Conservation (phyloP, 1,284 basidiomycete species). For the Meira miltonrushii region DNA sequence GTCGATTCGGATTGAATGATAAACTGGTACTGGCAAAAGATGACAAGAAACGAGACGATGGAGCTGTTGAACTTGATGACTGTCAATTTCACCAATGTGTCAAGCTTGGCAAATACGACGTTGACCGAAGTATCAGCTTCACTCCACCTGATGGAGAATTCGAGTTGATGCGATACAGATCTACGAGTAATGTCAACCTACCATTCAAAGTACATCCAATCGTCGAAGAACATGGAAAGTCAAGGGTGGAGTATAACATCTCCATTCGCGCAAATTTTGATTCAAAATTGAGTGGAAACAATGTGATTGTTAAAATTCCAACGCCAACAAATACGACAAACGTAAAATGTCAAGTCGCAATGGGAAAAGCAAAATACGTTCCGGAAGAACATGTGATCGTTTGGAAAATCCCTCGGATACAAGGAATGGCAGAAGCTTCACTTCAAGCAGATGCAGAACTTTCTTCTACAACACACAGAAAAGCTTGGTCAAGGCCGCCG, state of each 20-base stretch:
- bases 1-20: constrained; percentile 96
- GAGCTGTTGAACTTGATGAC: constrained; percentile 72
- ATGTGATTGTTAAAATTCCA: constrained; percentile 86
- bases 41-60: constrained; percentile 11
- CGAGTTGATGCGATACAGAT: constrained; percentile 93
- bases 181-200: constrained; percentile 89
- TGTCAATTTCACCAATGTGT: constrained; percentile 99
- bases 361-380: constrained; percentile 94
- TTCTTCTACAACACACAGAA: constrained; percentile 72
- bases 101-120: constrained; percentile 85
- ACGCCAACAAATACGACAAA: constrained; percentile 89
- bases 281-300: constrained; percentile 84
- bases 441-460: constrained; percentile 77
- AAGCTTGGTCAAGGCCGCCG: constrained; percentile 94
- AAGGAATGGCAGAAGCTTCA: constrained; percentile 84
- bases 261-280: constrained; percentile 84
- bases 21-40: constrained; percentile 91
- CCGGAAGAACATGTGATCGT: constrained; percentile 90
- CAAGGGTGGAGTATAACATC: constrained; percentile 83
- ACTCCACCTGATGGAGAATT: constrained; percentile 98
- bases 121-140: constrained; percentile 86
- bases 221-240: constrained; percentile 84
- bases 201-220: constrained; percentile 85
- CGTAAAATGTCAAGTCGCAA: constrained; percentile 81
- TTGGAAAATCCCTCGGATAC: constrained; percentile 91